Base-by-base conservation (phyloP, 495 filamentous ascomycete species). In the Apiosordaria backusii region DNA sequence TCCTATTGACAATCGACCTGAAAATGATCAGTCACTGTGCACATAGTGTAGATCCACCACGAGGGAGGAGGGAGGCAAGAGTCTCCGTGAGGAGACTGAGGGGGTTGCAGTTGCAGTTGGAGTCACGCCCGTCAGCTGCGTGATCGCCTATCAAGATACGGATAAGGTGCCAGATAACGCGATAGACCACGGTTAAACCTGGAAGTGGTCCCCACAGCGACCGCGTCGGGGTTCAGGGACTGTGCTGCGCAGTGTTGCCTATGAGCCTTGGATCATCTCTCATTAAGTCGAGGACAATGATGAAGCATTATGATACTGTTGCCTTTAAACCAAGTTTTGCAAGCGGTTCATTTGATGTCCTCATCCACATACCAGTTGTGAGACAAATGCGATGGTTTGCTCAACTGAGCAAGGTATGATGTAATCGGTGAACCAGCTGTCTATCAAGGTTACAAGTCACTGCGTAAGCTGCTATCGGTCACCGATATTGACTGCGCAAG, bases 371-470 rank as follows among this genome's bases (percentile, higher is more conserved):
- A 52, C 29, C 40, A 18, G 29, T 23, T 62, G 60, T 61, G 26
- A 45, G 35, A 40, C 29, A 19, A 6, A 23, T 24, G 40, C 24
- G n/a, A 1, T 35, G 60, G 40, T 53, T 19, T 19, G 29, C 21
- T 62, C 59, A 35, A 26, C 21, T 35, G 25, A 61, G 45, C 59
- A 35, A 27, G 26, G 23, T 15, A 61, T 61, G 26, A 61, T 61
- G 59, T 61, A 61, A 61, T 61, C 59, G 35, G 35, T 45, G 13
- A 45, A 45, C 35, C 10, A 15, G 35, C 10, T 45, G 35, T 45
- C 35, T 45, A 45, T 45, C 35, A 45, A 45, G 35, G 35, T 45
- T 45, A 13, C 35, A 45, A 45, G 35, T 45, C 35, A 45, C 35
- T 7, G 35, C 35, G 13, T 13, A 45, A 45, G 13, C 35, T 45